phyloP scores from a whole-genome alignment of 1,284 basidiomycete species.

The Ganoderma meredithae region DNA sequence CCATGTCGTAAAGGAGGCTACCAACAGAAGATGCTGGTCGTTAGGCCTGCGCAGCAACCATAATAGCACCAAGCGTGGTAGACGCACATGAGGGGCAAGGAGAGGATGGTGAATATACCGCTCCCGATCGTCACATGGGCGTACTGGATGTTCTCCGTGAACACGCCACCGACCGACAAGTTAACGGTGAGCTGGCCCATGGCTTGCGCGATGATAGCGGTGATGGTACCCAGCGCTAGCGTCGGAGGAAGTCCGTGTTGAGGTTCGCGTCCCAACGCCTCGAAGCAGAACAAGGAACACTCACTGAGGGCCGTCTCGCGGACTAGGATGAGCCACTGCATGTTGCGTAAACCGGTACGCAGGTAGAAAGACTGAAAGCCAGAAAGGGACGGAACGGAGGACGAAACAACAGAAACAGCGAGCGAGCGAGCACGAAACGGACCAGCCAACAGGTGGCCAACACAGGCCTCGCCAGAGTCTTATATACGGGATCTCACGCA shows the following conservation, averaged over 20 bases:
- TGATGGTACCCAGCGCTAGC: conserved; percentile 19
- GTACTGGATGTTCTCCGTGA: conserved; percentile 4
- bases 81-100: conserved; percentile 20
- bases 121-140: conserved; percentile 14
- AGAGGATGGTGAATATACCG: conserved; percentile 17
- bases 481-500: conserved; percentile 23
- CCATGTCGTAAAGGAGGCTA: conserved; percentile 23
- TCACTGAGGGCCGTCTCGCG: conserved; percentile 19
- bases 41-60: conserved; percentile 2
- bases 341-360: conserved; percentile 27
- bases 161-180: conserved; percentile 1
- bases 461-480: conserved; percentile 2
- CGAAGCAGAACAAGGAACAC: background rate
- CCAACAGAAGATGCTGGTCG: background rate
- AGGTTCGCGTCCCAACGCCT: background rate
- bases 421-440: conserved; percentile 20
- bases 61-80: background rate
- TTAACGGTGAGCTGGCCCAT: conserved; percentile 19
- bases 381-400: conserved; percentile 14
- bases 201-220: conserved; percentile 23
- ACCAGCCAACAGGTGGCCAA: conserved; percentile 22
- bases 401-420: conserved; percentile 17
- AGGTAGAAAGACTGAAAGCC: conserved; percentile 11
- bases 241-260: background rate
- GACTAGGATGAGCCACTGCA: conserved; percentile 20